Conservation (phyloP, 1,284 basidiomycete genomes). For the Microbotryum violaceum region DNA sequence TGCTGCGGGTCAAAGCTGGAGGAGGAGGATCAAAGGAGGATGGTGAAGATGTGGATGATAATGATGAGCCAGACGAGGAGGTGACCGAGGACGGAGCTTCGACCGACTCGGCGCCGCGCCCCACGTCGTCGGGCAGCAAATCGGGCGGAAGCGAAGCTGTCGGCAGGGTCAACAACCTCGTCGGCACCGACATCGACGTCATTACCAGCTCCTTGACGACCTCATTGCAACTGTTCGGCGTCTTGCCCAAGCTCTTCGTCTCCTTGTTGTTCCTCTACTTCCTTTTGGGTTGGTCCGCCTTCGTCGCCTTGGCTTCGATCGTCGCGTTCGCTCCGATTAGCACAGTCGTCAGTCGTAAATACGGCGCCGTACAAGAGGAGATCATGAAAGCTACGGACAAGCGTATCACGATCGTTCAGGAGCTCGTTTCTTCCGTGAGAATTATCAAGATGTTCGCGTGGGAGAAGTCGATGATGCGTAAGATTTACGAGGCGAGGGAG, state of each 20-base stretch:
- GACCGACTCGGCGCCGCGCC: too few species aligned
- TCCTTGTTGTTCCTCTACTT: constrained; percentile 72
- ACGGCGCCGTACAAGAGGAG: constrained; percentile 26
- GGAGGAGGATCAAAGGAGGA: constrained; percentile 10
- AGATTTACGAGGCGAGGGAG: constrained; percentile 10
- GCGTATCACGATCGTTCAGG: constrained; percentile 25
- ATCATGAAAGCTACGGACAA: constrained; percentile 31
- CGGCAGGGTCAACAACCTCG: constrained; percentile 16
- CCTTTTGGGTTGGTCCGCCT: constrained; percentile 56
- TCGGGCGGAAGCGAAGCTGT: constrained; percentile 1
- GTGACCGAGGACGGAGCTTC: too few species aligned
- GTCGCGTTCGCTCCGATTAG: constrained; percentile 20
- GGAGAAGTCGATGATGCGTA: constrained; percentile 15
- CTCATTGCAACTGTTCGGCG: constrained; percentile 20
- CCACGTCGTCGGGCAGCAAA: too few species aligned
- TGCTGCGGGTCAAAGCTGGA: constrained; percentile 25
- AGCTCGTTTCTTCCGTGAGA: constrained; percentile 23
- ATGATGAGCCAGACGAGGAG: too few species aligned
- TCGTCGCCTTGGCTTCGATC: constrained; percentile 24
- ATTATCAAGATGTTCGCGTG: constrained; percentile 28
- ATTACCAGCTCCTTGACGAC: constrained; percentile 24
- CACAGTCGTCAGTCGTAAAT: constrained; percentile 14
- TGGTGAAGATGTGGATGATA: not conserved
- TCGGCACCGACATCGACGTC: constrained; percentile 29
- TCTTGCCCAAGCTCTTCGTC: constrained; percentile 54